phyloP scores from a whole-genome alignment of 179 eudicot species.

The Monotropa hypopitys region DNA sequence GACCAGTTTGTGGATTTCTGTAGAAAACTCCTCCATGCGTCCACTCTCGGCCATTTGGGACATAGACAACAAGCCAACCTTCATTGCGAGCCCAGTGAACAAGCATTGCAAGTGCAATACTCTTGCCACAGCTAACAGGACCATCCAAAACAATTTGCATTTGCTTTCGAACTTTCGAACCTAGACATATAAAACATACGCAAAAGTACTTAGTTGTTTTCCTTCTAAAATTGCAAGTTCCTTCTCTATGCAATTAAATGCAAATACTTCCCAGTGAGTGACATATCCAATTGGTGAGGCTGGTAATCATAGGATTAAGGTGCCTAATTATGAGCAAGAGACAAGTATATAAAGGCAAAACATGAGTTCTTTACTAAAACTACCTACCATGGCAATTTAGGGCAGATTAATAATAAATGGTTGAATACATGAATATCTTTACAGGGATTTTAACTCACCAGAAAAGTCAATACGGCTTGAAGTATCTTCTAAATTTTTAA shows the following conservation, averaged over 20 bases:
- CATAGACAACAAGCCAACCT: slow-evolving; percentile 89
- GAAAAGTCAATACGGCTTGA: not conserved
- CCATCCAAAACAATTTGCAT: slow-evolving; percentile 91
- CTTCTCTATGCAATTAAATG: not conserved
- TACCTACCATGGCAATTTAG: not conserved
- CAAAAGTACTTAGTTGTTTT: not conserved
- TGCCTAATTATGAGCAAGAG: not conserved
- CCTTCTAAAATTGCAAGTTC: not conserved
- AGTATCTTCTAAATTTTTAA: not conserved
- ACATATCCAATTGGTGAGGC: not conserved
- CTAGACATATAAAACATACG: slow-evolving; percentile 26
- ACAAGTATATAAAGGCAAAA: not conserved
- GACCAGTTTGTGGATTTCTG: slow-evolving; percentile 60
- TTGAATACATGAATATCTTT: not conserved
- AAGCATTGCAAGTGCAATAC: slow-evolving; percentile 88
- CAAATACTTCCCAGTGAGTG: not conserved
- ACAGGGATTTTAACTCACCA: no score
- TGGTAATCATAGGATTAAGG: not conserved
- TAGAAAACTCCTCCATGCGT: slow-evolving; percentile 85
- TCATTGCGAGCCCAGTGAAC: slow-evolving; percentile 94
- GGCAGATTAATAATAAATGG: not conserved
- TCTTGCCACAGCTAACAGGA: slow-evolving; percentile 79
- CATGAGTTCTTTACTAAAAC: not conserved
- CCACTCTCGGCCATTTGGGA: slow-evolving; percentile 67
- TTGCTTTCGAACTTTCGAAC: slow-evolving; percentile 54